Evolutionary conservation across 2,329 filamentous ascomycete genomes (phyloP).

Genomic region (Shiraia bambusicola): DNA sequence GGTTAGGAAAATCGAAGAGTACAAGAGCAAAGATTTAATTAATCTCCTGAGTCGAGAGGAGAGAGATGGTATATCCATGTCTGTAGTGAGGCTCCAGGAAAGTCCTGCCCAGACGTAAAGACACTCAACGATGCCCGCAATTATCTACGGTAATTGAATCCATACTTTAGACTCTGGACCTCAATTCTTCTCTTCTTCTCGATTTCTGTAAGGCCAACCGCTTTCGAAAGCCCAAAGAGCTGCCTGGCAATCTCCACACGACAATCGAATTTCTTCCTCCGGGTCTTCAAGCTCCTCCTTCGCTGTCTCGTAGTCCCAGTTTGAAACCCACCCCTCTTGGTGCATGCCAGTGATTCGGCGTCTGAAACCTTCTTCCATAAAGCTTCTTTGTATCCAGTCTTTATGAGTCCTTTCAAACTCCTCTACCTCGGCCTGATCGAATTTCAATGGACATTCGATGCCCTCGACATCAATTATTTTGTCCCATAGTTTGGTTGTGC

Average conservation of each 20-base stretch:
- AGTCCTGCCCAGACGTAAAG: too few species aligned
- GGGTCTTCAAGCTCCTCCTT: constrained; percentile 12
- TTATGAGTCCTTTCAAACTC: constrained; percentile 11
- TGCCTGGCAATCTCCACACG: constrained; percentile 16
- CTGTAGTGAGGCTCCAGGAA: too few species aligned
- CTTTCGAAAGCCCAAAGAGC: constrained; percentile 9
- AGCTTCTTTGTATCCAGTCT: constrained; percentile 11
- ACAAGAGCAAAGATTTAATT: too few species aligned
- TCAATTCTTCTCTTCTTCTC: constrained; percentile 4
- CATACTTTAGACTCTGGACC: too few species aligned
- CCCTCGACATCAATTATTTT: constrained; percentile 12
- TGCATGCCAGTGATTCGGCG: constrained; percentile 15
- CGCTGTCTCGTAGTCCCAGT: constrained; percentile 17
- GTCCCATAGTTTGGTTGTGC: constrained; percentile 9
- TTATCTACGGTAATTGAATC: too few species aligned
- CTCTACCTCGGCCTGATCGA: constrained; percentile 13
- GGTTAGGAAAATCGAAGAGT: too few species aligned
- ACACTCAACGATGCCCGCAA: too few species aligned
- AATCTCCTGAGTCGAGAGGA: too few species aligned
- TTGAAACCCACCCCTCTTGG: constrained; percentile 17
- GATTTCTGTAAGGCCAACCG: constrained; percentile 15
- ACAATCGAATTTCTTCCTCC: constrained; percentile 13
- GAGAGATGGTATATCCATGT: too few species aligned
- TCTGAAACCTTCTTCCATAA: constrained; percentile 11
- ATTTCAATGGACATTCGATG: constrained; percentile 10